Percentiles rank a stretch among this genome's conserved stretches.
phyloP scores from a whole-genome alignment of 1,284 basidiomycete genomes.

The Ganoderma resinaceum region DNA sequence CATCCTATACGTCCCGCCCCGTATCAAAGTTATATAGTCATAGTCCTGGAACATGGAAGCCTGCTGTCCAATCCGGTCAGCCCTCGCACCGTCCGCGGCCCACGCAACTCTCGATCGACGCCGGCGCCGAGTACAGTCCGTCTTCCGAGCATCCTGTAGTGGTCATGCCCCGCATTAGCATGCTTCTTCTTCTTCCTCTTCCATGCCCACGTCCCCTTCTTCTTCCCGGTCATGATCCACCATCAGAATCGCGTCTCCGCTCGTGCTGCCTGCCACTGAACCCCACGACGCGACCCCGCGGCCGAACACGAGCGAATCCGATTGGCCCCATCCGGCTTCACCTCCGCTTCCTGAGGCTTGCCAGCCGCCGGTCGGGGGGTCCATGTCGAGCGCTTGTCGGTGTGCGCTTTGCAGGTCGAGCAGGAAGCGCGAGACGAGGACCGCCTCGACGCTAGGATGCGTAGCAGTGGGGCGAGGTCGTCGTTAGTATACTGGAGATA shows the following conservation, averaged over 20 bases:
- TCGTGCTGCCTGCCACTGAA: neutral
- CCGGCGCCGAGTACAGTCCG: neutral
- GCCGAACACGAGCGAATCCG: neutral
- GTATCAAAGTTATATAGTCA: neutral
- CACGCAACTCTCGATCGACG: neutral
- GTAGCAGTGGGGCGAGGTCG: too few species aligned
- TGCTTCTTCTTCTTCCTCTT: neutral
- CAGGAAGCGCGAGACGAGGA: slow-evolving; percentile 14
- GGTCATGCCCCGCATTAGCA: neutral
- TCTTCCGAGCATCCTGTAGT: neutral
- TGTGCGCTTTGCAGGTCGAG: slow-evolving; percentile 7
- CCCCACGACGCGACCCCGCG: neutral
- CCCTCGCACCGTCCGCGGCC: neutral
- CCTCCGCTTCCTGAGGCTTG: too few species aligned
- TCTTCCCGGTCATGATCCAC: too few species aligned
- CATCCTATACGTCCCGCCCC: neutral
- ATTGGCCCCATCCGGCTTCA: neutral
- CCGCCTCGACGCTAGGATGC: slow-evolving; percentile 2
- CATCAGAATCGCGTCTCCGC: neutral
- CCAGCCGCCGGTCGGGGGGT: too few species aligned
- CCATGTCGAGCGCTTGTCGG: neutral
- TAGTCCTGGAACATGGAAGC: neutral
- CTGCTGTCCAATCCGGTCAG: neutral
- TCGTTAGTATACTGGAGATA: too few species aligned
- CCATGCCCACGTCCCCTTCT: neutral